phyloP scores from a whole-genome alignment of 108 stramenopile genomes.

The Skeletonema costatum region DNA sequence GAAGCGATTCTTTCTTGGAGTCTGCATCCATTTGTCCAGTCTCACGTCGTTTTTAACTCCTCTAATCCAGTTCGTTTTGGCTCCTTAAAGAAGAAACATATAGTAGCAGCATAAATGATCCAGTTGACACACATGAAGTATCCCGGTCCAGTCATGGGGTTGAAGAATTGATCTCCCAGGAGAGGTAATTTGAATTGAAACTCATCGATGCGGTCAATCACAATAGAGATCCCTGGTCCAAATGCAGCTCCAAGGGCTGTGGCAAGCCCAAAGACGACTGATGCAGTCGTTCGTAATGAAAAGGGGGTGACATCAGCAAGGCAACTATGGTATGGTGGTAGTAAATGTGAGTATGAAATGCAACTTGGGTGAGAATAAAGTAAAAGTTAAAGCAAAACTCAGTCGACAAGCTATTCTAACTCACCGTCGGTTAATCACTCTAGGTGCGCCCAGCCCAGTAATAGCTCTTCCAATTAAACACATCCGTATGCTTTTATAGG shows the following conservation, averaged over 20 bases:
- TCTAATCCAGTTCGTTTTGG: conserved; percentile 61
- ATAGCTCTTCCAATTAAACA: conserved; percentile 75
- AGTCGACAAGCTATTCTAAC: neutral
- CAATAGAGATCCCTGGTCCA: conserved; percentile 75
- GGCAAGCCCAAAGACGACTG: conserved; percentile 70
- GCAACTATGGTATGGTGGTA: conserved; percentile 45
- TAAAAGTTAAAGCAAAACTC: neutral
- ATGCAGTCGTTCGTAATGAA: conserved; percentile 60
- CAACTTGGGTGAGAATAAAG: neutral
- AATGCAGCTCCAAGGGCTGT: conserved; percentile 73
- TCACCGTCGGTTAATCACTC: conserved; percentile 72
- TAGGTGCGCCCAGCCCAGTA: conserved; percentile 78
- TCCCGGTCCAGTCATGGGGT: conserved; percentile 72
- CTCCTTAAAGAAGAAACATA: conserved; percentile 48
- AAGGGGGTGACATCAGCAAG: conserved; percentile 80
- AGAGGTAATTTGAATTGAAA: conserved; percentile 62
- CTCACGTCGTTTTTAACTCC: conserved; percentile 50
- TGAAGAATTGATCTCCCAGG: conserved; percentile 56
- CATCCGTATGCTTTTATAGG: conserved; percentile 62
- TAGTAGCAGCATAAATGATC: conserved; percentile 42
- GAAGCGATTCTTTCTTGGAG: conserved; percentile 14
- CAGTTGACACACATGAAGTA: conserved; percentile 65
- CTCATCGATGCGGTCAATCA: conserved; percentile 53
- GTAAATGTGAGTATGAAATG: neutral
- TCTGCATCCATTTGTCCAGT: neutral